Percentiles rank a stretch among this genome's conserved stretches.
Conservation (phyloP, 2,329 filamentous ascomycete species). For the Cladosporium sp. region DNA sequence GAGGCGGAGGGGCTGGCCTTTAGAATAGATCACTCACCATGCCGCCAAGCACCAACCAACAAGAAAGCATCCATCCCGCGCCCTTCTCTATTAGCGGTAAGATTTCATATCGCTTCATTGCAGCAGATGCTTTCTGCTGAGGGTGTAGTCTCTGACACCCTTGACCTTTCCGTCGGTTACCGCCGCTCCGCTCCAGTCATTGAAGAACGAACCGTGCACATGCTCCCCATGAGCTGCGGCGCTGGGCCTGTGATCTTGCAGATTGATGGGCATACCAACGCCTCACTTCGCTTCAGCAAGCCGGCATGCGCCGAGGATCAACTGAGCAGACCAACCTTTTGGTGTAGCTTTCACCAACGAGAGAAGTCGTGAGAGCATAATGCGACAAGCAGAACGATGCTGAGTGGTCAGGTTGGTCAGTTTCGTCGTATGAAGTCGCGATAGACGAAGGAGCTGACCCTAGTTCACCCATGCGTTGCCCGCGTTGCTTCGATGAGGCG, state of each 20-base stretch:
- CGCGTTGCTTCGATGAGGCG: background rate
- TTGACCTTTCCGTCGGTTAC: constrained; percentile 1
- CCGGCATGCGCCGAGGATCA: background rate
- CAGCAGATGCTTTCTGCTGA: background rate
- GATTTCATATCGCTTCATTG: constrained; percentile 12
- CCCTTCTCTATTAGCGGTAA: background rate
- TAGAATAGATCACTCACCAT: background rate
- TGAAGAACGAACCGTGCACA: background rate
- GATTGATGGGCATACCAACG: background rate
- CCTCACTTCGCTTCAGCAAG: background rate
- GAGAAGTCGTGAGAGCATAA: background rate
- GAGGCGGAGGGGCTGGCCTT: no score
- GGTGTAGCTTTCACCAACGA: constrained; percentile 1
- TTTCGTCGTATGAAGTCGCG: constrained; percentile 5
- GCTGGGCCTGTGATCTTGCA: no score
- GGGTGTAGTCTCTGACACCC: background rate
- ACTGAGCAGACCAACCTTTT: background rate
- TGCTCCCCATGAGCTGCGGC: background rate
- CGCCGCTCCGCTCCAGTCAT: background rate
- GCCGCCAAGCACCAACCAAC: background rate
- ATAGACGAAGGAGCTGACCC: constrained; percentile 2
- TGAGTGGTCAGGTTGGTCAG: constrained; percentile 5
- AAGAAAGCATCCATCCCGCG: background rate
- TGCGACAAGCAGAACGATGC: background rate
- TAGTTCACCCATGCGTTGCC: background rate